A percentile compares a stretch with the other conserved stretches of the same genome.
Evolutionary conservation across 805 yeast species (phyloP).

Genomic region (Wickerhamomyces strasburgensis): DNA sequence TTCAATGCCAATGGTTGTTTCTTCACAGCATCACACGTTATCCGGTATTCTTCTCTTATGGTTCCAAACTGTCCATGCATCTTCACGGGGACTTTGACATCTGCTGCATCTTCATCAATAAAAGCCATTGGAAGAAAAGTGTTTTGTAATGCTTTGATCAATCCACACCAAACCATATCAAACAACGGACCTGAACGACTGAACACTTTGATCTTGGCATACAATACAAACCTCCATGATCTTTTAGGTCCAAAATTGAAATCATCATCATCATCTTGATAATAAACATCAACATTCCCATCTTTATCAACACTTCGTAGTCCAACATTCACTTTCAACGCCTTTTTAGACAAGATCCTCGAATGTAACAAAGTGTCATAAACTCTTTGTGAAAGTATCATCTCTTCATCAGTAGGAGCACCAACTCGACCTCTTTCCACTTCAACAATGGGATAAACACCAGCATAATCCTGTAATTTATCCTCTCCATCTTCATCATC

Average conservation of each 20-base stretch:
- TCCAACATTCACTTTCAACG: constrained; percentile 54
- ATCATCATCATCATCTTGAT: constrained; percentile 41
- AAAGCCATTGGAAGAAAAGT: constrained; percentile 64
- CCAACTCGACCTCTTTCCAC: constrained; percentile 71
- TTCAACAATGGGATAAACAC: constrained; percentile 71
- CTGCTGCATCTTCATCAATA: constrained; percentile 56
- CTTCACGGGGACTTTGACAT: constrained; percentile 46
- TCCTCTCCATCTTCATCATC: constrained; percentile 21
- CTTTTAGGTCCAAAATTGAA: constrained; percentile 35
- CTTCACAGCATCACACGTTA: constrained; percentile 50
- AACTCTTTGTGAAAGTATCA: constrained; percentile 61
- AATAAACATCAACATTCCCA: constrained; percentile 42
- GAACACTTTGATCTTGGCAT: constrained; percentile 71
- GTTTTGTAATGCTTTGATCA: constrained; percentile 55
- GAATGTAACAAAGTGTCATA: constrained; percentile 58
- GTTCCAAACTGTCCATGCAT: constrained; percentile 47
- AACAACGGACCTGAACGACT: constrained; percentile 79
- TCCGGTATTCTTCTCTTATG: constrained; percentile 42
- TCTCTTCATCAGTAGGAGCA: constrained; percentile 84
- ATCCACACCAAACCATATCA: constrained; percentile 69
- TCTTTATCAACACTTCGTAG: constrained; percentile 46
- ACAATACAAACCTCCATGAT: constrained; percentile 53
- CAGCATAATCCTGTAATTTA: constrained; percentile 29
- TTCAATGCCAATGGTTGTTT: constrained; percentile 37
- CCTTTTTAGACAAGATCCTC: constrained; percentile 43